A percentile compares a stretch with the other conserved stretches of the same genome.
phyloP scores from a whole-genome alignment of 306 rosid species.

The Castanopsis chinensis region DNA sequence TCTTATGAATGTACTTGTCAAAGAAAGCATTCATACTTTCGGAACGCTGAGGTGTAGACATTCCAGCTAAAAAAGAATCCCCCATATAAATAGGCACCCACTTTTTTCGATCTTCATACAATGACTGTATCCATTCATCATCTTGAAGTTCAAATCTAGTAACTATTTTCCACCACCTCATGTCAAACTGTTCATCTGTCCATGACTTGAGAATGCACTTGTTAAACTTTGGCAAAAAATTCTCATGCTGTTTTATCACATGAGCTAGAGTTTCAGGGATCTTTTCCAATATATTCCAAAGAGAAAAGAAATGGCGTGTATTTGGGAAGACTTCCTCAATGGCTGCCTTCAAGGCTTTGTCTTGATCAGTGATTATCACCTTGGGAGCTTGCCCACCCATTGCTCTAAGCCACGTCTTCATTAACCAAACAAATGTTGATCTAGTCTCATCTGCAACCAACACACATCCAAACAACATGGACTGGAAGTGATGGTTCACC shows the following conservation, averaged over 20 bases:
- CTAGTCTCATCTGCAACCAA: slow-evolving; percentile 48
- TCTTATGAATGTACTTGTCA: slow-evolving; percentile 55
- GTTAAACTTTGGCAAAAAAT: slow-evolving; percentile 41
- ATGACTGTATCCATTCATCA: slow-evolving; percentile 40
- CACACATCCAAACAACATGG: slow-evolving; percentile 60
- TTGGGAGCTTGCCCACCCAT: slow-evolving; percentile 56
- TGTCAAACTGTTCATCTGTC: slow-evolving; percentile 49
- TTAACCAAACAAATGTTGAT: slow-evolving; percentile 51
- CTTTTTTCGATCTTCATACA: slow-evolving; percentile 50
- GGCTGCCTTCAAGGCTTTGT: slow-evolving; percentile 42
- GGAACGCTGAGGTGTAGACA: slow-evolving; percentile 52
- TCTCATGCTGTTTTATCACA: slow-evolving; percentile 42
- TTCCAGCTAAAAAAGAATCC: slow-evolving; percentile 54
- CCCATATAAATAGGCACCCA: slow-evolving; percentile 58
- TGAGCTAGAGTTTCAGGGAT: slow-evolving; percentile 53
- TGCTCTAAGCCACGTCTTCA: slow-evolving; percentile 64
- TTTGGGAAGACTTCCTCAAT: slow-evolving; percentile 54
- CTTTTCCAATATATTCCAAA: slow-evolving; percentile 51
- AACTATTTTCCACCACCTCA: slow-evolving; percentile 61
- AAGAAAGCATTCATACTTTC: slow-evolving; percentile 61
- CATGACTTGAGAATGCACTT: slow-evolving; percentile 56
- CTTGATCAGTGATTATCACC: slow-evolving; percentile 54
- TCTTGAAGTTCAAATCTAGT: slow-evolving; percentile 57
- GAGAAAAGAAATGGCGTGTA: slow-evolving; percentile 53
- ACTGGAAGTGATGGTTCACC: slow-evolving; percentile 56